phyloP scores from a whole-genome alignment of 306 rosid genomes.

The Castanopsis chinensis region DNA sequence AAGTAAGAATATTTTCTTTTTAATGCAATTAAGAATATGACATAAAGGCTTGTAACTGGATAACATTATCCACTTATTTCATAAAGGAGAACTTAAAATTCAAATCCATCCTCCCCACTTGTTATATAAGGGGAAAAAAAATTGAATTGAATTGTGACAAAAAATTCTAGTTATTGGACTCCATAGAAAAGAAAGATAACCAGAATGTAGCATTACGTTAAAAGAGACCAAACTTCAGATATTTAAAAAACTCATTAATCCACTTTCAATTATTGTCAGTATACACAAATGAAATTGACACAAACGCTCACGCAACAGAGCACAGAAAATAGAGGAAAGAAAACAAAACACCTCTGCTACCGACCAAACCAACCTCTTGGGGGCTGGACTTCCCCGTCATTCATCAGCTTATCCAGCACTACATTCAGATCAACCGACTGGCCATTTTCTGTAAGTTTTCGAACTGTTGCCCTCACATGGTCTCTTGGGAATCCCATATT shows the following conservation, averaged over 20 bases:
- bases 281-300: slow-evolving; percentile 42
- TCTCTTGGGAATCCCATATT: slow-evolving; percentile 89
- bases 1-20: too few relatives aligned
- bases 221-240: not conserved
- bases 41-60: too few relatives aligned
- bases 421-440: slow-evolving; percentile 82
- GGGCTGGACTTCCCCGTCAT: slow-evolving; percentile 65
- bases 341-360: slow-evolving; percentile 32
- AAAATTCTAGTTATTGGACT: too few relatives aligned
- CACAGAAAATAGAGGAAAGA: slow-evolving; percentile 26
- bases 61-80: too few relatives aligned
- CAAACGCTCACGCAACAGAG: slow-evolving; percentile 8
- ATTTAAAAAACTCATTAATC: slow-evolving; percentile 7
- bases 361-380: slow-evolving; percentile 81
- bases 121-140: too few relatives aligned
- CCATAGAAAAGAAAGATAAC: too few relatives aligned
- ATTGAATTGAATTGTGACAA: too few relatives aligned
- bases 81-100: too few relatives aligned
- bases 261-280: slow-evolving; percentile 42
- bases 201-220: not conserved
- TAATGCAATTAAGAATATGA: too few relatives aligned
- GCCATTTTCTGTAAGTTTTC: slow-evolving; percentile 80
- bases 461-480: slow-evolving; percentile 76
- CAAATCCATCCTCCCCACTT: too few relatives aligned
- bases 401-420: slow-evolving; percentile 87